A percentile compares a stretch with the other conserved stretches of the same genome.
Conservation (phyloP, 148 eudicot species). For the Salicornia ramosissima region DNA sequence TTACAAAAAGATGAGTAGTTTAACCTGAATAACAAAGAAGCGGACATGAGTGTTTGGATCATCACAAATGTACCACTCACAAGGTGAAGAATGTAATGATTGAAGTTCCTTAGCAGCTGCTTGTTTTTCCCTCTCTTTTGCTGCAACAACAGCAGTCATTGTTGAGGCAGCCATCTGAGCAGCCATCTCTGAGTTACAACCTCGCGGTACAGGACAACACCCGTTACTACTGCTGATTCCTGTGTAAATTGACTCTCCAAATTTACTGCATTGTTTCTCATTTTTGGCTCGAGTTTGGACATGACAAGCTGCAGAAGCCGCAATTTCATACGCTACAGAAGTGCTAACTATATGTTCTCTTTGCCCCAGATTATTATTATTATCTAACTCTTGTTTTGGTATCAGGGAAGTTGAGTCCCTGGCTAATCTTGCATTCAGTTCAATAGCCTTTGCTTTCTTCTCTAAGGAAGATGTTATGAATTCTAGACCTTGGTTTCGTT, state of each 20-base stretch:
- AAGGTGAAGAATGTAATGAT: slow-evolving; percentile 72
- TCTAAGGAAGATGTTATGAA: slow-evolving; percentile 70
- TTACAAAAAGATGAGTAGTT: not conserved
- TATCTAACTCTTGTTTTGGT: slow-evolving; percentile 16
- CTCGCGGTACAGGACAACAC: slow-evolving; percentile 19
- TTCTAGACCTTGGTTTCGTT: slow-evolving; percentile 40
- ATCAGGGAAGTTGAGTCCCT: slow-evolving; percentile 28
- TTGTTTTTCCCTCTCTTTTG: slow-evolving; percentile 62
- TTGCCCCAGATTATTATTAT: slow-evolving; percentile 7
- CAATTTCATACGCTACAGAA: slow-evolving; percentile 58
- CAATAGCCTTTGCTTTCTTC: slow-evolving; percentile 59
- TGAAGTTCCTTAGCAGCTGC: slow-evolving; percentile 64
- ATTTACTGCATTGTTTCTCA: not conserved
- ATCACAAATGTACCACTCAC: slow-evolving; percentile 89
- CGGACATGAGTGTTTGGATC: slow-evolving; percentile 60
- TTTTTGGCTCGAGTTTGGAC: slow-evolving; percentile 45
- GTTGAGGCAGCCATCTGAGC: slow-evolving; percentile 79
- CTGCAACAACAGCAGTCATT: slow-evolving; percentile 82
- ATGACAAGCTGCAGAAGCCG: slow-evolving; percentile 73
- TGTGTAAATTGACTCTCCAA: not conserved
- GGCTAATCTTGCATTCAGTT: slow-evolving; percentile 38
- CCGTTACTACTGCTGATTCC: slow-evolving; percentile 20
- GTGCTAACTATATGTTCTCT: slow-evolving; percentile 23
- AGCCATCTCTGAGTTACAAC: slow-evolving; percentile 57
- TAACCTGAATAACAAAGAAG: slow-evolving; percentile 69